Evolutionary conservation across 2,329 filamentous ascomycete genomes (phyloP).

Genomic region (Paecilomyces niveus): DNA sequence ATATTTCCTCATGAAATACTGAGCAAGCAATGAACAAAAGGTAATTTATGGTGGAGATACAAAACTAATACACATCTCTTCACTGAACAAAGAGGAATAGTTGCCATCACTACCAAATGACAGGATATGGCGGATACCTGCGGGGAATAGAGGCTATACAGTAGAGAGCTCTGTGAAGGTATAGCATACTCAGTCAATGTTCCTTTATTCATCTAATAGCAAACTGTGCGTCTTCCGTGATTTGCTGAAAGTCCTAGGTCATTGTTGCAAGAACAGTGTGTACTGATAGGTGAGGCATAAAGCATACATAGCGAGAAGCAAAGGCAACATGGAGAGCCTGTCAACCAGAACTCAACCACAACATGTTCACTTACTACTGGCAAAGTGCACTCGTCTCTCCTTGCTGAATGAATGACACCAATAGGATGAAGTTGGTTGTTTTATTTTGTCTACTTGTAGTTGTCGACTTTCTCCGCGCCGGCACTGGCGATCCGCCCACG

Average conservation of each 20-base stretch:
- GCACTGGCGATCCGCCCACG: slow-evolving; percentile 15
- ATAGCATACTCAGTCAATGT: neutral
- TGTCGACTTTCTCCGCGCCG: neutral
- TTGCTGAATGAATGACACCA: too few relatives aligned
- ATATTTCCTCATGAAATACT: neutral
- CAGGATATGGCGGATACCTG: neutral
- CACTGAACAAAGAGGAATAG: neutral
- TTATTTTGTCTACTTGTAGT: neutral
- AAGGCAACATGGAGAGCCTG: too few relatives aligned
- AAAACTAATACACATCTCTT: neutral
- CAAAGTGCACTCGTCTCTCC: too few relatives aligned
- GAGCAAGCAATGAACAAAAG: neutral
- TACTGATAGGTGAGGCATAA: neutral
- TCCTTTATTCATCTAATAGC: neutral
- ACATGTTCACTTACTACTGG: too few relatives aligned
- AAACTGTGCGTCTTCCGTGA: neutral
- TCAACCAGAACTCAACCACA: too few relatives aligned
- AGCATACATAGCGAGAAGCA: neutral
- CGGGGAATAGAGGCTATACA: neutral
- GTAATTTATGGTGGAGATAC: neutral
- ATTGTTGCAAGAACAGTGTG: neutral
- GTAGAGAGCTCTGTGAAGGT: neutral
- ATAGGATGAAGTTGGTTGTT: neutral
- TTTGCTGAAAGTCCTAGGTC: neutral
- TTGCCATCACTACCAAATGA: neutral